Percentiles rank a stretch among this genome's conserved stretches.
phyloP scores from a whole-genome alignment of 371 early-diverging fungal genomes.

The Smittium mucronatum region DNA sequence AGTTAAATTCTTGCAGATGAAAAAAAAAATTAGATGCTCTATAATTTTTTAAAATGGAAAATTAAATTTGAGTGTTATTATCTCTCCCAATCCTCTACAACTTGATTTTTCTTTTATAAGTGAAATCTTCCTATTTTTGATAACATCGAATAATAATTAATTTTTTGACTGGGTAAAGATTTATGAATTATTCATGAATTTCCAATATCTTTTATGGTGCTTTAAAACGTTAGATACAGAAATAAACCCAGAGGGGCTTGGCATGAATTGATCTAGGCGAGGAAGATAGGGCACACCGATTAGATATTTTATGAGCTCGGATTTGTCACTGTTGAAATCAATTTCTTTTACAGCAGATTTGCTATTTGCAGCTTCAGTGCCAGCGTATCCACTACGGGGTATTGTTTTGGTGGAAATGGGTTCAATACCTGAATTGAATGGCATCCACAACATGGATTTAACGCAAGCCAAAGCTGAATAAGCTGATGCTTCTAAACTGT shows the following conservation, averaged over 20 bases:
- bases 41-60: too few relatives aligned
- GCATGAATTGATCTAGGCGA: neutral
- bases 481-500: conserved; percentile 58
- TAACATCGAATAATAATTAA: too few relatives aligned
- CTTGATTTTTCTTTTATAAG: too few relatives aligned
- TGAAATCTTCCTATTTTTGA: too few relatives aligned
- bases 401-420: conserved; percentile 18
- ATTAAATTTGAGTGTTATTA: too few relatives aligned
- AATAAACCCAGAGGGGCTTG: neutral
- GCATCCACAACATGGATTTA: conserved; percentile 42
- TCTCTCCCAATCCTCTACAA: too few relatives aligned
- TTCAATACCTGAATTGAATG: conserved; percentile 22
- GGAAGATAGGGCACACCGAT: neutral
- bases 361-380: neutral
- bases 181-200: neutral
- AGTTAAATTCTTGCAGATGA: too few relatives aligned
- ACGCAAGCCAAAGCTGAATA: conserved; percentile 62
- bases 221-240: neutral
- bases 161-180: too few relatives aligned
- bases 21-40: too few relatives aligned
- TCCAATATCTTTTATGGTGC: neutral
- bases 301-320: neutral
- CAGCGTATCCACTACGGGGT: neutral
- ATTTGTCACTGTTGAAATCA: neutral
- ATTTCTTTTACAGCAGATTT: neutral